Evolutionary conservation across 2,329 filamentous ascomycete genomes (phyloP), one percentile per base, ranked within the genome.

Genomic region (Fusarium floridanum): DNA sequence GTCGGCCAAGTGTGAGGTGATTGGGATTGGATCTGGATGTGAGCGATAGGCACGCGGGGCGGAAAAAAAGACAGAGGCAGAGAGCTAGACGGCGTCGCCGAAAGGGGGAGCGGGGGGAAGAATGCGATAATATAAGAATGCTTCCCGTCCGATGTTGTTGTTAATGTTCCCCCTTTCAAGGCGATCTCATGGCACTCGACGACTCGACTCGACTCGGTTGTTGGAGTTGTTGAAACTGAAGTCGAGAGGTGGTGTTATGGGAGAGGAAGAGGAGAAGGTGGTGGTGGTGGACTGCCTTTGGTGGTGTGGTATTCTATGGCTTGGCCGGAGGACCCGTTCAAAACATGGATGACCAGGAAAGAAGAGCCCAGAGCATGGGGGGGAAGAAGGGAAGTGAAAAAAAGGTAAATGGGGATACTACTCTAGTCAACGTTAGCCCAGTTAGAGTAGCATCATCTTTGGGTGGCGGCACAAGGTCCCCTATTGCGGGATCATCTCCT

Each of bases 81-180:
- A 20, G 56, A 67, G 61, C 45, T 60, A 24, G 29, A 72, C 67
- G 61, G 71, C 68, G 71, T 74, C 68, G 59, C 72, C 71, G 64
- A 74, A 74, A 74, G 72, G 72, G 67, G 43, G 61, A 56, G 55
- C 34, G 43, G 20, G 61, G 37, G 27, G 60, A 48, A 41, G 45
- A 24, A 50, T 20, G 5, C 60, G 68, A 37, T 48, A 50, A 63
- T 60, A 61, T 16, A 41, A 34, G 41, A 22, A 39, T 41, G 62
- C 48, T 60, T 34, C 24, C 43, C 24, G 45, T 53, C 27, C 20
- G 17, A 17, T 24, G 32, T 36, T 16, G 22, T 53, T 29, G 50
- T 67, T 65, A 60, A 48, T 71, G 48, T 64, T 43, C 61, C 61
- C 43, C 64, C 66, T 67, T 65, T 68, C 66, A 77, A 55, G 56